A percentile compares a stretch with the other conserved stretches of the same genome.
phyloP scores from a whole-genome alignment of 2,329 filamentous ascomycete species.

The Westerdykella ornata region DNA sequence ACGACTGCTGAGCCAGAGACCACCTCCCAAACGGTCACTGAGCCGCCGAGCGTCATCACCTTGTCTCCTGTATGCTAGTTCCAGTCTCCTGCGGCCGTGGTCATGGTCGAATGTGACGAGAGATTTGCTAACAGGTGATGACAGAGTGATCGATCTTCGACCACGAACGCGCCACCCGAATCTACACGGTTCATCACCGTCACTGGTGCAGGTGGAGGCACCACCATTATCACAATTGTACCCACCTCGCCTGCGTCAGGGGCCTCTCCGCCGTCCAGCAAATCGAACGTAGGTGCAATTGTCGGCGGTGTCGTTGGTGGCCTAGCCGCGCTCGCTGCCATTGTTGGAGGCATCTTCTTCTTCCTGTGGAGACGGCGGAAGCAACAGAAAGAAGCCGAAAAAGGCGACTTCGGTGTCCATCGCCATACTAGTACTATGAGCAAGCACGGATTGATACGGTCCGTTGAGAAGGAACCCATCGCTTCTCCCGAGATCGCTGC shows the following conservation, averaged over 20 bases:
- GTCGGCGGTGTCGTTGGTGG: slow-evolving; percentile 43
- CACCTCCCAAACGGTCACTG: slow-evolving; percentile 22
- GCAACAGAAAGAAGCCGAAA: slow-evolving; percentile 17
- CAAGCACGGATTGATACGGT: slow-evolving; percentile 40
- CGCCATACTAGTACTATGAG: slow-evolving; percentile 46
- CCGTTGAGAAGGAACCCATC: slow-evolving; percentile 17
- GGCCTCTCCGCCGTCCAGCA: slow-evolving; percentile 5
- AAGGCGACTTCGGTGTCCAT: slow-evolving; percentile 20
- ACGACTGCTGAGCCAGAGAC: slow-evolving; percentile 21
- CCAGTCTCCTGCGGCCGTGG: too few species aligned
- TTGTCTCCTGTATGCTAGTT: slow-evolving; percentile 10
- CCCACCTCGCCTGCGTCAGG: slow-evolving; percentile 15
- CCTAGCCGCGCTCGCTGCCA: slow-evolving; percentile 32
- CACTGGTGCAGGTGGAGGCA: slow-evolving; percentile 39
- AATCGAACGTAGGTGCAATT: slow-evolving; percentile 39
- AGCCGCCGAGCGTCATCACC: slow-evolving; percentile 14
- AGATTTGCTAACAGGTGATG: slow-evolving; percentile 6
- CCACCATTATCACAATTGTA: slow-evolving; percentile 40
- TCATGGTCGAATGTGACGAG: too few species aligned
- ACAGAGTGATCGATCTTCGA: slow-evolving; percentile 9
- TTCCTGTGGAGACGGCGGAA: slow-evolving; percentile 35
- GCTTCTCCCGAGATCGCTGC: slow-evolving; percentile 24
- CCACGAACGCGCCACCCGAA: slow-evolving; percentile 9
- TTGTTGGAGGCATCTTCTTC: slow-evolving; percentile 36
- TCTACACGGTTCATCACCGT: slow-evolving; percentile 37